Base-by-base conservation (phyloP, 768 basidiomycete species). In the Butyriboletus loyo region DNA sequence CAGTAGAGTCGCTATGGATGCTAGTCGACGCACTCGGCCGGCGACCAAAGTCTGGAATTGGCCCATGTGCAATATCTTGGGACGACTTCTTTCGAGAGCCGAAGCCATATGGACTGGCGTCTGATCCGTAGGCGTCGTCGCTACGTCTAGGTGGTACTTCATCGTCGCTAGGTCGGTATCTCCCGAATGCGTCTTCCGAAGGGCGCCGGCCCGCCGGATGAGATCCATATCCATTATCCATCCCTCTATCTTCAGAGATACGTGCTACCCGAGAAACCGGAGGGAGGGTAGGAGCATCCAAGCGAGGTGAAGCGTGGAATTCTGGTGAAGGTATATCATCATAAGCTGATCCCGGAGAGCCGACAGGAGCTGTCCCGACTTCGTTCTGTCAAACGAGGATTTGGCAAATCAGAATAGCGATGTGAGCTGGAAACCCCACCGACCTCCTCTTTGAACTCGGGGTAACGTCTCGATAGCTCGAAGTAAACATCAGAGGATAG, bases 401-500 rank as follows among this genome's bases (percentile, higher is more conserved):
- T 9, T n/a, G 31, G n/a, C 2, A 14, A 28, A 50, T 53, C 31
- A 55, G 49, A 1, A 27, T 24, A 11, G 24, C 1, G 19, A 46
- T 42, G 5, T 9, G 10, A 10, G 7, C 5, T 1, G 13, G 25
- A 24, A 32, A 40, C 1, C 8, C 13, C 5, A 73, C 84, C 54
- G 66, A 87, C 90, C 65, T 91, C 86, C 62, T 95, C 92, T 68
- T 87, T 86, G 67, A 99, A 98, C 64, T 98, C 96, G 2, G 97
- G 97, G 69, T 96, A 98, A 42, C 97, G 80, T 43, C 97, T 77
- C 17, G 87, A 84, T 31, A 99, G 78, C 66, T 99, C 97, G 63
- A 83, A 96, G 72, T 89, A 97, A 4, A 99, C 96, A 70, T 99
- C 97, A 53, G 91, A 92, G 2, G 92, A 94, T 14, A 98, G 79